Evolutionary conservation across 2,329 filamentous ascomycete species (phyloP).

Genomic region (Phoma sp.): DNA sequence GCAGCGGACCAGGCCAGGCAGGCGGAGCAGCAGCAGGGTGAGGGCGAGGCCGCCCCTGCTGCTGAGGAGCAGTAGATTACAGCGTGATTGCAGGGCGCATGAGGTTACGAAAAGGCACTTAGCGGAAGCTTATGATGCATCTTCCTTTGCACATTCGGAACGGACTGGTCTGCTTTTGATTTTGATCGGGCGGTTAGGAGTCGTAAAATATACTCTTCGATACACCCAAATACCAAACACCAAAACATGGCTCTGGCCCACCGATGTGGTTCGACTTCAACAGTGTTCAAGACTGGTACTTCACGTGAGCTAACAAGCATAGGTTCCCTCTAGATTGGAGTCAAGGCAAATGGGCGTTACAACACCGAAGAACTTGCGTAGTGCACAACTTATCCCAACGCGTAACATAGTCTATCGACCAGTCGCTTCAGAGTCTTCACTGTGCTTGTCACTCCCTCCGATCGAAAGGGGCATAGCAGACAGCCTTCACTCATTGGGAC

Average conservation of each 20-base stretch:
- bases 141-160: constrained; percentile 44
- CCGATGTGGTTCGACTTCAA: constrained; percentile 14
- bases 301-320: not conserved
- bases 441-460: too few species aligned
- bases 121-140: constrained; percentile 39
- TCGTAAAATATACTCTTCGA: constrained; percentile 42
- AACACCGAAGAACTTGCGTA: not conserved
- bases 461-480: too few species aligned
- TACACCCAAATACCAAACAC: constrained; percentile 37
- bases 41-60: constrained; percentile 54
- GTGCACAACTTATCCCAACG: too few species aligned
- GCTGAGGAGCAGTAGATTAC: constrained; percentile 41
- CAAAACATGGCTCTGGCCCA: constrained; percentile 39
- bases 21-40: constrained; percentile 63
- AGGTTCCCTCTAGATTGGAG: not conserved
- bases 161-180: constrained; percentile 39
- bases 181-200: constrained; percentile 34
- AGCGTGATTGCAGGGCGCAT: constrained; percentile 35
- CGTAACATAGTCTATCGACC: too few species aligned
- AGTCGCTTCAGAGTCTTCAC: too few species aligned
- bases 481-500: too few species aligned
- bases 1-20: constrained; percentile 68
- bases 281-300: not conserved
- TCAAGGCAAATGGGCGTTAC: not conserved
- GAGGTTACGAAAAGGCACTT: constrained; percentile 42